Percentiles rank a stretch among this genome's conserved stretches.
Evolutionary conservation across 2,329 filamentous ascomycete species (phyloP).

Genomic region (Elsinoe arachidis): DNA sequence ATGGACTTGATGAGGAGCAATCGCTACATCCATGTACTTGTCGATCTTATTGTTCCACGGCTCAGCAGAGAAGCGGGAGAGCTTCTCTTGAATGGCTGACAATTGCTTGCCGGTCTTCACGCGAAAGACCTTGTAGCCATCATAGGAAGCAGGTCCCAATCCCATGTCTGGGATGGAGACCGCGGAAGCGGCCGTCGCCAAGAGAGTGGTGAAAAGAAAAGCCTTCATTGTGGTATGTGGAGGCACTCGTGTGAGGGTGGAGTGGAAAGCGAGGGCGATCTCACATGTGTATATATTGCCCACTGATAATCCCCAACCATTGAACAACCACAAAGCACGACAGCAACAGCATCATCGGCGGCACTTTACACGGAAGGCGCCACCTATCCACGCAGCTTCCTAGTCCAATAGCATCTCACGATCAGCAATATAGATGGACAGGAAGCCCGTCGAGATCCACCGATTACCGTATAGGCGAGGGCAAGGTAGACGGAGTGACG

Average conservation of each 20-base stretch:
- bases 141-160: background rate
- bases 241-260: background rate
- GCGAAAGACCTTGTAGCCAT: conserved; percentile 9
- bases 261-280: background rate
- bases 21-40: conserved; percentile 18
- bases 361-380: background rate
- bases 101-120: conserved; percentile 9
- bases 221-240: background rate
- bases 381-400: background rate
- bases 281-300: background rate
- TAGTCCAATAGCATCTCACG: background rate
- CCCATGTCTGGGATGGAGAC: conserved; percentile 10
- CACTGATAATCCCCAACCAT: conserved; percentile 23
- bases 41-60: conserved; percentile 17
- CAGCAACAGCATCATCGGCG: background rate
- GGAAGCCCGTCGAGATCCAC: background rate
- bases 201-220: background rate
- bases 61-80: conserved; percentile 17
- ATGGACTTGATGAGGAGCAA: conserved; percentile 14
- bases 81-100: background rate
- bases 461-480: background rate
- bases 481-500: background rate
- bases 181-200: conserved; percentile 4
- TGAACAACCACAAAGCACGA: background rate
- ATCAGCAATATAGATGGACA: conserved; percentile 11